phyloP scores from a whole-genome alignment of 306 rosid species.

The Dryas alaskensis region DNA sequence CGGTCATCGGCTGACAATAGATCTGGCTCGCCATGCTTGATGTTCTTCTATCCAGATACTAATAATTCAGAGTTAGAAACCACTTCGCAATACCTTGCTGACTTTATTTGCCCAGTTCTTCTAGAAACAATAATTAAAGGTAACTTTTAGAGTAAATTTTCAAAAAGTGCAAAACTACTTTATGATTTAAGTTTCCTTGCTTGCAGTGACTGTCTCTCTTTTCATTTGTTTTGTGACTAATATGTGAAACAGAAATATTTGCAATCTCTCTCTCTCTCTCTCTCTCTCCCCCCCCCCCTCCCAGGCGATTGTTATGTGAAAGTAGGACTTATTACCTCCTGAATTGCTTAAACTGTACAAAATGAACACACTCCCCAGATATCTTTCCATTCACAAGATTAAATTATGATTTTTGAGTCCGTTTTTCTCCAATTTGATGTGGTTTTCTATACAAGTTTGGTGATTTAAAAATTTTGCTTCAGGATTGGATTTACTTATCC shows the following conservation, averaged over 20 bases:
- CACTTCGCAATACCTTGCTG: slow-evolving; percentile 43
- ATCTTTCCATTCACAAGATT: neutral
- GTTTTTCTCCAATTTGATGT: neutral
- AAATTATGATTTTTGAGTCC: neutral
- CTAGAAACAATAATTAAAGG: slow-evolving; percentile 75
- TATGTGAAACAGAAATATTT: neutral
- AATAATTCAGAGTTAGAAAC: slow-evolving; percentile 36
- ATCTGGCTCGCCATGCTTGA: slow-evolving; percentile 57
- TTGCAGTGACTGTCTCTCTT: neutral
- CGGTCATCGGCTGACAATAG: slow-evolving; percentile 30
- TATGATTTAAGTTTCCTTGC: neutral
- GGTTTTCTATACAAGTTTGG: neutral
- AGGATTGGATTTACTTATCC: neutral
- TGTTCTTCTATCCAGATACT: slow-evolving; percentile 44
- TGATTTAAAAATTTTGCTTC: neutral
- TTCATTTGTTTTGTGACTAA: neutral
- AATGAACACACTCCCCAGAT: neutral
- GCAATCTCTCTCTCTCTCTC: too few species aligned
- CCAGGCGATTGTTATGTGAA: too few species aligned
- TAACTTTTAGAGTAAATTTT: slow-evolving; percentile 19
- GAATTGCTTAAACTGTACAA: neutral
- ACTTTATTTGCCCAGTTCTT: slow-evolving; percentile 64
- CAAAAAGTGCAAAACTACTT: neutral
- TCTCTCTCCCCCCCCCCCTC: too few species aligned
- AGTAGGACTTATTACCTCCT: too few species aligned